These are phyloP conservation scores for Exsudoporus floridanus DNA, from an alignment of 1,284 basidiomycete genomes.

Conservation along the genomic window DNA sequence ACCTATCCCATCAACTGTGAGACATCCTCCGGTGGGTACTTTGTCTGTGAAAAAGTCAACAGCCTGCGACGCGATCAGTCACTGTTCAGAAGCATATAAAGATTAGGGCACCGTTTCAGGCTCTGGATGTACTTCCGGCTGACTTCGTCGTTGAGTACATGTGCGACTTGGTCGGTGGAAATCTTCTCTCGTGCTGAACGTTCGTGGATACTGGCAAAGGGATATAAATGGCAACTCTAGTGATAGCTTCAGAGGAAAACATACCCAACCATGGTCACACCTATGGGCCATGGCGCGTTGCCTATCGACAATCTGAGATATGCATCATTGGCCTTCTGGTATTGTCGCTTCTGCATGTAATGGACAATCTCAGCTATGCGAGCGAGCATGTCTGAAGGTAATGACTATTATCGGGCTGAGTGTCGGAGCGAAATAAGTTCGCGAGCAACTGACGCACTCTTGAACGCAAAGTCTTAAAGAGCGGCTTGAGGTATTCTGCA, in stretches of 20 bases:
- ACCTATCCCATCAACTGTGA: slow-evolving; percentile 87
- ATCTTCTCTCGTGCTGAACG: slow-evolving; percentile 97
- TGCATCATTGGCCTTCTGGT: slow-evolving; percentile 93
- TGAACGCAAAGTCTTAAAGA: slow-evolving; percentile 88
- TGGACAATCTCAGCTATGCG: slow-evolving; percentile 95
- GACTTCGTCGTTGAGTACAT: slow-evolving; percentile 98
- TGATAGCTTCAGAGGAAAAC: slow-evolving; percentile 30
- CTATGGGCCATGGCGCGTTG: slow-evolving; percentile 99
- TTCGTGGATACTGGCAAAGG: slow-evolving; percentile 82
- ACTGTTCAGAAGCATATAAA: slow-evolving; percentile 1
- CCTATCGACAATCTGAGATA: slow-evolving; percentile 97
- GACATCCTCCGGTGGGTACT: slow-evolving; percentile 87
- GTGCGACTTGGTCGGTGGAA: slow-evolving; percentile 93
- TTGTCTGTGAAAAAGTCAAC: slow-evolving; percentile 92
- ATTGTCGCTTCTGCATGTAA: slow-evolving; percentile 92
- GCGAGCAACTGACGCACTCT: slow-evolving; percentile 54
- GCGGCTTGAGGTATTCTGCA: slow-evolving; percentile 93
- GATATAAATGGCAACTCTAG: slow-evolving; percentile 1
- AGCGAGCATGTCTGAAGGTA: slow-evolving; percentile 83
- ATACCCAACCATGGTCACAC: slow-evolving; percentile 97
- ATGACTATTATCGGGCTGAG: slow-evolving; percentile 50
- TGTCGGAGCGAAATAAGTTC: not conserved
- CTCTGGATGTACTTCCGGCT: slow-evolving; percentile 99
- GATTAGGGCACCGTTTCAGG: slow-evolving; percentile 74
- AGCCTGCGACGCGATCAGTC: slow-evolving; percentile 50